Conservation (phyloP, 169 alveolate genomes). For the Plasmodium vivax region DNA sequence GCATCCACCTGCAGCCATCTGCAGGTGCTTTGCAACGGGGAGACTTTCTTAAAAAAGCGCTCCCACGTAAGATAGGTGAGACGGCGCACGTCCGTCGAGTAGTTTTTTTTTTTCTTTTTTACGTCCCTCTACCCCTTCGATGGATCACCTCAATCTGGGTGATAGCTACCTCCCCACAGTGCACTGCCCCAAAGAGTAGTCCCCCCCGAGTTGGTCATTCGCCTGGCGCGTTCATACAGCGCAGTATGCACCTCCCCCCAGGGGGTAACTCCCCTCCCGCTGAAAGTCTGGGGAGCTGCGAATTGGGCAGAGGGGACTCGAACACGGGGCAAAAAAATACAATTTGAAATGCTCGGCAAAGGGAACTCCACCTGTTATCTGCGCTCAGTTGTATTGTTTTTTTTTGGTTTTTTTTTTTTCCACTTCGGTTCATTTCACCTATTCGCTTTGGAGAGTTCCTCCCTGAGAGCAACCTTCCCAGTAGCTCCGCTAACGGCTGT, state of each 20-base stretch:
- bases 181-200: too few relatives aligned
- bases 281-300: background rate
- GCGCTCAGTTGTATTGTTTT: background rate
- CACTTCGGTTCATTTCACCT: background rate
- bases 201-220: background rate
- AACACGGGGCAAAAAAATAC: background rate
- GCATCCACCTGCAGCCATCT: background rate
- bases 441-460: background rate
- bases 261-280: background rate
- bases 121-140: background rate
- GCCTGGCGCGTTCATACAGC: background rate
- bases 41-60: background rate
- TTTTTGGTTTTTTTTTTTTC: background rate
- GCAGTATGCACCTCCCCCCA: background rate
- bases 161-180: too few relatives aligned
- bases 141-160: too few relatives aligned
- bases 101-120: too few relatives aligned
- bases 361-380: background rate
- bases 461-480: background rate
- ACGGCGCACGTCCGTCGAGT: background rate
- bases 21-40: background rate
- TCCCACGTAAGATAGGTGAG: background rate
- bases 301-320: background rate
- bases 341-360: background rate
- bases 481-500: background rate